Conservation (phyloP, 768 basidiomycete genomes). For the Gymnopilus dilepis region DNA sequence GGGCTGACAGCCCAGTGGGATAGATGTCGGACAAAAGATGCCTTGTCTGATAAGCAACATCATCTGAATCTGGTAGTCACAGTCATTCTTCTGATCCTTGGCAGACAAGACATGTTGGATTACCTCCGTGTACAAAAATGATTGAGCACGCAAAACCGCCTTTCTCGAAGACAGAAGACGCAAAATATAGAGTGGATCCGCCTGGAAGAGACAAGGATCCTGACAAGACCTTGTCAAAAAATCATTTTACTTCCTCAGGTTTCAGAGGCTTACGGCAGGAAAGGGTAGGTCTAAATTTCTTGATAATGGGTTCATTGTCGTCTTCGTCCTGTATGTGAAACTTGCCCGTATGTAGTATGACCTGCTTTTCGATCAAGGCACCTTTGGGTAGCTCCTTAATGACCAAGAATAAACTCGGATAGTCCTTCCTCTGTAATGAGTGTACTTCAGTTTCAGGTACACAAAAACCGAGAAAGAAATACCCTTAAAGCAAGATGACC, state of each 20-base stretch:
- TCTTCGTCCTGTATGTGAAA: slow-evolving; percentile 52
- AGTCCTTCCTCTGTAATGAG: slow-evolving; percentile 18
- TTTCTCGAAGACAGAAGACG: slow-evolving; percentile 51
- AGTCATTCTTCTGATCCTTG: not conserved
- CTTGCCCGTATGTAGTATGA: slow-evolving; percentile 71
- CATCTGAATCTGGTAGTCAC: slow-evolving; percentile 11
- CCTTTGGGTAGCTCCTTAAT: slow-evolving; percentile 73
- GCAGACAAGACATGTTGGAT: not conserved
- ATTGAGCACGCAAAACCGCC: slow-evolving; percentile 46
- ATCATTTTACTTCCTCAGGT: not conserved
- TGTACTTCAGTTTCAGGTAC: not conserved
- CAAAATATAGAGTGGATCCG: slow-evolving; percentile 44
- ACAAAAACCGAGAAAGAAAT: not conserved
- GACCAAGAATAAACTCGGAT: slow-evolving; percentile 60
- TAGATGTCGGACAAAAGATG: slow-evolving; percentile 12
- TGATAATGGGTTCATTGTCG: slow-evolving; percentile 45
- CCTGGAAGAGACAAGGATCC: slow-evolving; percentile 14
- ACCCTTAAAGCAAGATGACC: slow-evolving; percentile 39
- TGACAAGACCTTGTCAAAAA: slow-evolving; percentile 1
- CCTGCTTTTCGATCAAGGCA: slow-evolving; percentile 79
- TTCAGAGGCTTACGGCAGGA: slow-evolving; percentile 41
- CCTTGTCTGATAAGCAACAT: slow-evolving; percentile 6
- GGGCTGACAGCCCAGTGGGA: slow-evolving; percentile 19
- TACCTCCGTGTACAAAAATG: slow-evolving; percentile 49
- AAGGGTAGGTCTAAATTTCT: slow-evolving; percentile 42